Percentiles rank a stretch among this genome's conserved stretches.
Conservation (phyloP, 768 basidiomycete species). For the Russula emetica region DNA sequence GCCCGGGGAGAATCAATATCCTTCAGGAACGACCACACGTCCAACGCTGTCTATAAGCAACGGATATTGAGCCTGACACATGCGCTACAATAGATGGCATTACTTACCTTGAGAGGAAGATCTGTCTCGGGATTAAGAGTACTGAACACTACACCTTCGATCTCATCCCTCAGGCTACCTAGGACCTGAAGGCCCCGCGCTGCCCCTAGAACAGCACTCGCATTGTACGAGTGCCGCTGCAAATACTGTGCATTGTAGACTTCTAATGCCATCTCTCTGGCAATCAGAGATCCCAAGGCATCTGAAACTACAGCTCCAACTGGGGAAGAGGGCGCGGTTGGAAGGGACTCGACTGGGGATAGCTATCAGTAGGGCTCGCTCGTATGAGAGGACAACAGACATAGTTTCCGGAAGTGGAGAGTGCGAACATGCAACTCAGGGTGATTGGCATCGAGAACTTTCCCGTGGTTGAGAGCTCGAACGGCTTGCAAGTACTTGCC, state of each 20-base stretch:
- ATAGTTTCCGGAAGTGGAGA: slow-evolving; percentile 54
- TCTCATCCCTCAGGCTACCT: slow-evolving; percentile 49
- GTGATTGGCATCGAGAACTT: slow-evolving; percentile 47
- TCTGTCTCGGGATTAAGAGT: slow-evolving; percentile 42
- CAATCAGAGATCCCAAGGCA: slow-evolving; percentile 48
- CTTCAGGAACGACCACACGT: slow-evolving; percentile 46
- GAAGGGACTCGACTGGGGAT: slow-evolving; percentile 42
- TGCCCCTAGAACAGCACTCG: slow-evolving; percentile 54
- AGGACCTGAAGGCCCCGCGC: slow-evolving; percentile 54
- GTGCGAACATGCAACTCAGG: slow-evolving; percentile 70
- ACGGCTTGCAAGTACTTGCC: slow-evolving; percentile 80
- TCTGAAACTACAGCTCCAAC: slow-evolving; percentile 50
- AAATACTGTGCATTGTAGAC: slow-evolving; percentile 73
- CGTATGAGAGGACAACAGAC: slow-evolving; percentile 37
- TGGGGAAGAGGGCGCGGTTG: slow-evolving; percentile 42
- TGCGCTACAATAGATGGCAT: not conserved
- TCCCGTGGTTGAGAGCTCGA: slow-evolving; percentile 58
- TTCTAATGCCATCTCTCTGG: slow-evolving; percentile 54
- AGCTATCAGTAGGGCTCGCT: slow-evolving; percentile 13
- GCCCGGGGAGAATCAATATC: slow-evolving; percentile 48
- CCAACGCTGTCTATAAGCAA: slow-evolving; percentile 46
- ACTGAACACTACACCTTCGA: slow-evolving; percentile 56
- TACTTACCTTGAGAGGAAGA: slow-evolving; percentile 47
- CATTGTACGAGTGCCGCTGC: slow-evolving; percentile 52
- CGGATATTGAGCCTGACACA: slow-evolving; percentile 1